Conservation (phyloP, 352 stramenopile species). For the Pythium phragmitis region DNA sequence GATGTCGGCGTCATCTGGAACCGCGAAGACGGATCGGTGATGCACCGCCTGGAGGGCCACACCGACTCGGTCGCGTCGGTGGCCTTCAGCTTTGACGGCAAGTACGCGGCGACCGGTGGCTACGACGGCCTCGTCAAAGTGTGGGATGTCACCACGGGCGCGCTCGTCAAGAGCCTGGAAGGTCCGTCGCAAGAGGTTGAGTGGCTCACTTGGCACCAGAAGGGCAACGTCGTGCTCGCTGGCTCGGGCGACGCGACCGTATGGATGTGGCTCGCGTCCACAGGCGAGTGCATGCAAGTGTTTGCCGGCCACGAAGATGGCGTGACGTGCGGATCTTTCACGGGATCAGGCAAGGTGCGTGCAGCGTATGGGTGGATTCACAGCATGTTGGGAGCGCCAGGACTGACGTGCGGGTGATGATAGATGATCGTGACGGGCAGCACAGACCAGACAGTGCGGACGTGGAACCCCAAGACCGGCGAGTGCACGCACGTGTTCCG, state of each 20-base stretch:
- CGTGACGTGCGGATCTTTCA: slow-evolving; percentile 94
- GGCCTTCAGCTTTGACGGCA: slow-evolving; percentile 87
- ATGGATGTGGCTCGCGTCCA: slow-evolving; percentile 94
- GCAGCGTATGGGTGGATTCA: background rate
- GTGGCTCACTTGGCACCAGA: slow-evolving; percentile 91
- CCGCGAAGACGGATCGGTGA: slow-evolving; percentile 70
- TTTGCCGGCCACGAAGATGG: slow-evolving; percentile 96
- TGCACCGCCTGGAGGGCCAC: slow-evolving; percentile 79
- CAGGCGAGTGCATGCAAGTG: slow-evolving; percentile 96
- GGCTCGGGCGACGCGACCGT: slow-evolving; percentile 86
- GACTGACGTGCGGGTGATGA: background rate
- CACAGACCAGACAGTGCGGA: slow-evolving; percentile 91
- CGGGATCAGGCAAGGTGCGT: slow-evolving; percentile 91
- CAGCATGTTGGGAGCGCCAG: background rate
- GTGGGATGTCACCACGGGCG: slow-evolving; percentile 86
- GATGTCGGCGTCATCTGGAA: slow-evolving; percentile 88
- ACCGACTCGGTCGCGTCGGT: slow-evolving; percentile 82
- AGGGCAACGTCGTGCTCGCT: slow-evolving; percentile 88
- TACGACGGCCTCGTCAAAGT: slow-evolving; percentile 88
- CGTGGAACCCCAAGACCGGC: slow-evolving; percentile 96
- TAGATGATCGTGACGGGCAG: slow-evolving; percentile 93
- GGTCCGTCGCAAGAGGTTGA: slow-evolving; percentile 90
- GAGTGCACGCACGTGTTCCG: slow-evolving; percentile 91
- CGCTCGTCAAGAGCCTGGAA: slow-evolving; percentile 79
- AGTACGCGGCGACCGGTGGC: slow-evolving; percentile 82